A percentile compares a stretch with the other conserved stretches of the same genome.
Conservation (phyloP, 83 land plant species). For the Thuja plicata region DNA sequence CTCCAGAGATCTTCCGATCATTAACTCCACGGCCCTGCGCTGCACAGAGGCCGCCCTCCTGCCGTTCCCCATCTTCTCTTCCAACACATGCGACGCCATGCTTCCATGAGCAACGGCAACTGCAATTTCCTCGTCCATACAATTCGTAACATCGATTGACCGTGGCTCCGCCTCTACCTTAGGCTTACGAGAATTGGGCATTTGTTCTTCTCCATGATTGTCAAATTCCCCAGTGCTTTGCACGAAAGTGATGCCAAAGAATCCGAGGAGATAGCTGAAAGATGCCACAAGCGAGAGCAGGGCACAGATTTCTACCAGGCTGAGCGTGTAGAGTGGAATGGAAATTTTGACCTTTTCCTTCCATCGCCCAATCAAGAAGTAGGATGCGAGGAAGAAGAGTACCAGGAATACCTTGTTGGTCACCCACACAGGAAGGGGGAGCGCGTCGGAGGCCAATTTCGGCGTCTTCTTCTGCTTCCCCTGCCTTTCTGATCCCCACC, state of each 20-base stretch:
- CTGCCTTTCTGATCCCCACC: background rate
- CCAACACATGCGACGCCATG: slow-evolving; percentile 71
- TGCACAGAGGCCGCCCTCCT: slow-evolving; percentile 62
- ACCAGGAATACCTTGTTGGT: slow-evolving; percentile 62
- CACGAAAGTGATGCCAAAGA: slow-evolving; percentile 71
- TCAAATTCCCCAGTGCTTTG: slow-evolving; percentile 24
- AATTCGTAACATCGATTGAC: background rate
- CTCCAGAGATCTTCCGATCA: slow-evolving; percentile 58
- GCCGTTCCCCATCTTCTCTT: slow-evolving; percentile 67
- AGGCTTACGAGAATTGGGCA: background rate
- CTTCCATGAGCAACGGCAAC: slow-evolving; percentile 47
- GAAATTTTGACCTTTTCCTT: slow-evolving; percentile 71
- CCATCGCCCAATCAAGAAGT: slow-evolving; percentile 66
- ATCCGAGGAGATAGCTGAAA: slow-evolving; percentile 64
- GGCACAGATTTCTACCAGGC: slow-evolving; percentile 51
- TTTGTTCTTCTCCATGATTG: slow-evolving; percentile 13
- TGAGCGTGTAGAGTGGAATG: slow-evolving; percentile 60
- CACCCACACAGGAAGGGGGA: slow-evolving; percentile 63
- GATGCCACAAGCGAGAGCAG: slow-evolving; percentile 59
- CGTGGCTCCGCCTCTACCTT: background rate
- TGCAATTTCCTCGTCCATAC: slow-evolving; percentile 66
- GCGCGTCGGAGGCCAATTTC: slow-evolving; percentile 59
- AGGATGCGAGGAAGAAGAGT: slow-evolving; percentile 56
- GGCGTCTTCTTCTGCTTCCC: background rate
- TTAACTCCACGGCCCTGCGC: slow-evolving; percentile 39